Evolutionary conservation across 2,329 filamentous ascomycete species (phyloP).

Genomic region (Penicillium corylophilum): DNA sequence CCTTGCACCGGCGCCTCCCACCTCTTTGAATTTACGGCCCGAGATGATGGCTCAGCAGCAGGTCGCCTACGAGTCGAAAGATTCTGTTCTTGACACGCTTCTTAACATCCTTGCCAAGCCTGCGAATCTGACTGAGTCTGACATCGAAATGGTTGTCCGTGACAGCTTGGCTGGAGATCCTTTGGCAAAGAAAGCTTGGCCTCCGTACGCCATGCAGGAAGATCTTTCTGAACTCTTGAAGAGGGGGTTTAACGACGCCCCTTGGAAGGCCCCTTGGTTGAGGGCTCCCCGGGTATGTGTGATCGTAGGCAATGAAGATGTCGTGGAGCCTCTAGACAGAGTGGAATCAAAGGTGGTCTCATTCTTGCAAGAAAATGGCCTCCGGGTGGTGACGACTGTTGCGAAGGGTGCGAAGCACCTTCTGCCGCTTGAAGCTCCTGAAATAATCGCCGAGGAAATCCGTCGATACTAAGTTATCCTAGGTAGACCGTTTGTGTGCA

Average conservation of each 20-base stretch:
- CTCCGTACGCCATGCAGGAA: conserved; percentile 35
- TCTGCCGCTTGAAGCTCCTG: conserved; percentile 24
- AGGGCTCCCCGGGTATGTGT: conserved; percentile 20
- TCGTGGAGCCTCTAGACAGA: conserved; percentile 34
- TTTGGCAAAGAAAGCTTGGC: conserved; percentile 36
- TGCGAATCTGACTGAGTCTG: conserved; percentile 9
- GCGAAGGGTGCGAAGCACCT: conserved; percentile 21
- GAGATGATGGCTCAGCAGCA: conserved; percentile 38
- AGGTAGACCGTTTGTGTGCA: neutral
- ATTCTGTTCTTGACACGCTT: conserved; percentile 32
- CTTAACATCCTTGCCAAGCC: conserved; percentile 33
- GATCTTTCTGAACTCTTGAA: conserved; percentile 26
- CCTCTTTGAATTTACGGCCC: conserved; percentile 29
- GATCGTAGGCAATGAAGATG: conserved; percentile 34
- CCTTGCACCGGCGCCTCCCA: conserved; percentile 36
- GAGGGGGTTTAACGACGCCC: conserved; percentile 1
- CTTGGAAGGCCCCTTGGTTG: neutral
- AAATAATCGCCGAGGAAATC: conserved; percentile 11
- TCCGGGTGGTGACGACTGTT: conserved; percentile 9
- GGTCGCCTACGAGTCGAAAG: conserved; percentile 31
- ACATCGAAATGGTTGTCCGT: conserved; percentile 19
- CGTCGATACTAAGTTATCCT: conserved; percentile 3
- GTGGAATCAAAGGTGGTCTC: conserved; percentile 26
- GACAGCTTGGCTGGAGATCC: conserved; percentile 33
- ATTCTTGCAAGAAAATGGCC: conserved; percentile 10